Evolutionary conservation across 2,329 filamentous ascomycete species (phyloP).

Genomic region (Microdochium bolleyi): DNA sequence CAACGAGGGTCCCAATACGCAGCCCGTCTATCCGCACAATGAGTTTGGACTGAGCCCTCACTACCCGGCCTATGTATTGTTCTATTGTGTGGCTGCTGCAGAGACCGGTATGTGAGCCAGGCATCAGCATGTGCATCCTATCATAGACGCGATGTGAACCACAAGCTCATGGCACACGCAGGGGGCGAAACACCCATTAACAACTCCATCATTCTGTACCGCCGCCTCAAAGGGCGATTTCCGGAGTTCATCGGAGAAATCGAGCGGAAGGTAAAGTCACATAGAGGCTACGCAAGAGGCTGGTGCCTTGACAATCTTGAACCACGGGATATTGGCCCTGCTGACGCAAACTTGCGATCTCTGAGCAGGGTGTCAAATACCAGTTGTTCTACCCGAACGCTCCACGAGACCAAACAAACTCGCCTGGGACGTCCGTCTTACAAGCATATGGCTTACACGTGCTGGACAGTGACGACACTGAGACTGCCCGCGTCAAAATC

Average conservation of each 20-base stretch:
- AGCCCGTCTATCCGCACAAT: slow-evolving; percentile 14
- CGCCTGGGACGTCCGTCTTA: slow-evolving; percentile 11
- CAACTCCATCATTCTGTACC: slow-evolving; percentile 13
- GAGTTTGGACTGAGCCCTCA: slow-evolving; percentile 16
- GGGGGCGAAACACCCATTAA: slow-evolving; percentile 16
- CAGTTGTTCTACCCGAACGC: slow-evolving; percentile 14
- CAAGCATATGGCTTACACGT: slow-evolving; percentile 13
- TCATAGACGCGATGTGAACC: neutral
- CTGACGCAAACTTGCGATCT: neutral
- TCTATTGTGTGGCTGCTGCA: slow-evolving; percentile 12
- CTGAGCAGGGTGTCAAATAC: slow-evolving; percentile 11
- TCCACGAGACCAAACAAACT: slow-evolving; percentile 10
- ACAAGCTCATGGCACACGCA: neutral
- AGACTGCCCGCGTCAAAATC: slow-evolving; percentile 10
- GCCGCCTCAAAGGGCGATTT: slow-evolving; percentile 7
- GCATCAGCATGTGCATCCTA: neutral
- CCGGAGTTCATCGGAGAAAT: slow-evolving; percentile 13
- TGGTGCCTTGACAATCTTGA: neutral
- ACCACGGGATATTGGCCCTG: neutral
- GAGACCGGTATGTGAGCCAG: slow-evolving; percentile 8
- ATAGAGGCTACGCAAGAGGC: neutral
- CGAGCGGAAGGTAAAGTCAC: slow-evolving; percentile 8
- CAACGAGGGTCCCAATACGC: slow-evolving; percentile 16
- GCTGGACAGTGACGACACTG: slow-evolving; percentile 10
- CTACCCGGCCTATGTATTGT: slow-evolving; percentile 15